Base-by-base conservation (phyloP, 495 filamentous ascomycete genomes). In the Penicillium daleae region DNA sequence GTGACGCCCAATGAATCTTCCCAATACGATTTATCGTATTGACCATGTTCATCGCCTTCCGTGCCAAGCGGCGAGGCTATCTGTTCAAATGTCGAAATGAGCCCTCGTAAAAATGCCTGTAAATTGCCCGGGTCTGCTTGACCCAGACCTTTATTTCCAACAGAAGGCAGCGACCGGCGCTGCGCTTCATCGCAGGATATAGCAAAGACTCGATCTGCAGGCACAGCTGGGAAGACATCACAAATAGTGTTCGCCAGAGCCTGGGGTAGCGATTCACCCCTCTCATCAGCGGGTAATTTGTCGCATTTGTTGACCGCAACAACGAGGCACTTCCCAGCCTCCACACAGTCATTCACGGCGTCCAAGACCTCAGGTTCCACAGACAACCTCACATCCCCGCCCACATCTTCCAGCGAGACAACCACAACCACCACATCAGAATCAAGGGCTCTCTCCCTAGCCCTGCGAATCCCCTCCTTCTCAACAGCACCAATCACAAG, bases 1-100 rank as follows among this genome's bases (percentile, higher is more conserved):
- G 92, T 95, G 26, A 96, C 93, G 22, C 93, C 92, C 12, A 97
- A 83, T 10, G 94, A 91, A 63, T 96, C 91, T 76, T 93, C 86
- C 83, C 90, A 88, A 61, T 84, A 79, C n/a, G 82, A 85, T 35
- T 70, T 65, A 65, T 86, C 80, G 62, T 74, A 72, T 61, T 72
- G 64, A 44, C 71, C 71, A 62, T 78, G 67, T 37, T 69, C 63
- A 44, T 75, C 83, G 22, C 71, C 75, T 13, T 76, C 71, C 17
- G 75, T 62, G 27, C 67, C 71, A 4, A 83, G 56, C 2, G 87
- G 82, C 29, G 86, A 79, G 8, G 94, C 96, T 76, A 97, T 90
- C 40, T 79, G 72, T 53, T 84, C 72, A 70, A 97, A 97, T 32
- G 88, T 84, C 40, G 77, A 59, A 22, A 88, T 85, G 12, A 99